phyloP scores from a whole-genome alignment of 2,329 filamentous ascomycete species.

The Xylaria sp. region DNA sequence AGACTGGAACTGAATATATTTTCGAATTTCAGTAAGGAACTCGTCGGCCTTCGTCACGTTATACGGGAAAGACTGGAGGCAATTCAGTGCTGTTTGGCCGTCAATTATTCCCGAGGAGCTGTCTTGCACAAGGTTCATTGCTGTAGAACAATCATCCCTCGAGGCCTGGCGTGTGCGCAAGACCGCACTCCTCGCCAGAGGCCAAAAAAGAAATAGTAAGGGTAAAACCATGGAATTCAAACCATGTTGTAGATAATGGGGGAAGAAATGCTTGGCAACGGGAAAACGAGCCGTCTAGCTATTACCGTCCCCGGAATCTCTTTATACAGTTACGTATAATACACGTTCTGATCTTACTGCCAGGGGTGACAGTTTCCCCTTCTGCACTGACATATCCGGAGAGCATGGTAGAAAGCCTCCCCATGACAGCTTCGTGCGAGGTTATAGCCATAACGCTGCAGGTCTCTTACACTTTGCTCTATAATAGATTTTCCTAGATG shows the following conservation, averaged over 20 bases:
- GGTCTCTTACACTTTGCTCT: neutral
- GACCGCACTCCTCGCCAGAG: constrained; percentile 6
- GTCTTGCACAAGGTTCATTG: constrained; percentile 8
- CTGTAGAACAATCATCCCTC: constrained; percentile 9
- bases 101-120: constrained; percentile 17
- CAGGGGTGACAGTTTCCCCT: neutral
- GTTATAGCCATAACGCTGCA: neutral
- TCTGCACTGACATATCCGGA: neutral
- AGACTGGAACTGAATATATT: constrained; percentile 30
- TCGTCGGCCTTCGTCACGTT: neutral
- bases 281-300: no score
- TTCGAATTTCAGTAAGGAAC: constrained; percentile 24
- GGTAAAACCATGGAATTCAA: neutral
- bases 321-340: neutral
- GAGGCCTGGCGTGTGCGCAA: neutral
- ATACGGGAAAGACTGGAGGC: constrained; percentile 19
- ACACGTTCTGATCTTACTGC: neutral
- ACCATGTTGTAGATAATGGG: neutral
- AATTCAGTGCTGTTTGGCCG: constrained; percentile 16
- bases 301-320: neutral
- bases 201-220: neutral
- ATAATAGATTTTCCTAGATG: neutral
- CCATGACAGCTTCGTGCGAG: neutral
- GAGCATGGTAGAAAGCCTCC: neutral
- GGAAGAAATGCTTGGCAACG: neutral